A percentile compares a stretch with the other conserved stretches of the same genome.
These are phyloP conservation scores for Amesomyces nigricolor DNA, from an alignment of 2,329 filamentous ascomycete genomes.

Conservation along the genomic window DNA sequence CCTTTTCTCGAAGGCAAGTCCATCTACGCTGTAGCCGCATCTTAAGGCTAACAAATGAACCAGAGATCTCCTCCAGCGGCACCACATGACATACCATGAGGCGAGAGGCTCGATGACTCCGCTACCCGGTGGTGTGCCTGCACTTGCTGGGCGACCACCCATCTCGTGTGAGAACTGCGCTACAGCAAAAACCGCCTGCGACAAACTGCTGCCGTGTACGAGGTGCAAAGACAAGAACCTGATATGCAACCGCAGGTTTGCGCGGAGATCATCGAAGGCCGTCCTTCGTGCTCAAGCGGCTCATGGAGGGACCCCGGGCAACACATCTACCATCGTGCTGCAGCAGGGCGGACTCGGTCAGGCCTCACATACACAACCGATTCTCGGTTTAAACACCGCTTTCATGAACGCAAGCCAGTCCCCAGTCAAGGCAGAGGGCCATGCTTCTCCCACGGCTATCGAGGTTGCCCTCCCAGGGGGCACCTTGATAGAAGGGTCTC, in stretches of 20 bases:
- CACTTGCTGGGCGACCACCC: conserved; percentile 38
- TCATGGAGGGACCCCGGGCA: conserved; percentile 28
- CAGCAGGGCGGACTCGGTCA: conserved; percentile 25
- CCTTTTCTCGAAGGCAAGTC: conserved; percentile 44
- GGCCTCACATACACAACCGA: conserved; percentile 24
- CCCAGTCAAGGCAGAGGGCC: conserved; percentile 26
- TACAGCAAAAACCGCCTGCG: conserved; percentile 47
- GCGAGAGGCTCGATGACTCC: conserved; percentile 42
- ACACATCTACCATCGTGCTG: conserved; percentile 28
- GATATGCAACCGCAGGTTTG: conserved; percentile 44
- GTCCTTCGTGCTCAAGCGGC: conserved; percentile 36
- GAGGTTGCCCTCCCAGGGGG: conserved; percentile 31
- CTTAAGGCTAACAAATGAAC: conserved; percentile 6
- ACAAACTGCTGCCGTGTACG: conserved; percentile 46
- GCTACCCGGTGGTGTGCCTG: conserved; percentile 38
- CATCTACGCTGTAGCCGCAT: background rate
- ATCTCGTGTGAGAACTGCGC: conserved; percentile 48
- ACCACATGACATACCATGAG: conserved; percentile 48
- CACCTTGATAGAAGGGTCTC: conserved; percentile 25
- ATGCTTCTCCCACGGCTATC: conserved; percentile 27
- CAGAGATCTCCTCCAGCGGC: conserved; percentile 47
- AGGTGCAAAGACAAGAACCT: conserved; percentile 45
- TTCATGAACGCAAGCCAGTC: conserved; percentile 36
- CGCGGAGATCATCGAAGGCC: conserved; percentile 46
- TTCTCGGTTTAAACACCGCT: conserved; percentile 30